phyloP scores from a whole-genome alignment of 768 basidiomycete species.

The Tremella fuciformis region DNA sequence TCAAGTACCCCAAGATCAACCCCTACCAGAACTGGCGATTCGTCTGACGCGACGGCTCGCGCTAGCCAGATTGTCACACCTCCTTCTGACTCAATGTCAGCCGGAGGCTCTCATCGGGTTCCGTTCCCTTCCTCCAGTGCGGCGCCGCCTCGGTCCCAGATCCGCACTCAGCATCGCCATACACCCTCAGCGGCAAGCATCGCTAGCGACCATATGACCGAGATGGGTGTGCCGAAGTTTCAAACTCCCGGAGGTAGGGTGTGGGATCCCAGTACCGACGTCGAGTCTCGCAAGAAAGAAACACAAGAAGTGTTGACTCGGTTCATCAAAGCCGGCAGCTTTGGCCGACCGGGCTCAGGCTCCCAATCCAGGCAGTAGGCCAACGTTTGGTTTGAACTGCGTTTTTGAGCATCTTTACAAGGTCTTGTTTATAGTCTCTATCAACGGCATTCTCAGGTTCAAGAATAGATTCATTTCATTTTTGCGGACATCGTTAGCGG shows the following conservation, averaged over 20 bases:
- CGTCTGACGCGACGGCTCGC: not conserved
- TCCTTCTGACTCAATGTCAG: slow-evolving; percentile 6
- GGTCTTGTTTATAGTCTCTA: no score
- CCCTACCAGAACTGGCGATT: slow-evolving; percentile 5
- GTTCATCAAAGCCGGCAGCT: slow-evolving; percentile 61
- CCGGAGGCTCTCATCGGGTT: not conserved
- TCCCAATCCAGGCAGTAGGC: no score
- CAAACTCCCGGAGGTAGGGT: slow-evolving; percentile 58
- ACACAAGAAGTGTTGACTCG: slow-evolving; percentile 82
- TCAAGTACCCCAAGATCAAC: slow-evolving; percentile 5
- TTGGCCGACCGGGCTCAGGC: not conserved
- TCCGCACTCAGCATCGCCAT: not conserved
- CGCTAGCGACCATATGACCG: slow-evolving; percentile 3
- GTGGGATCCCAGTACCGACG: slow-evolving; percentile 81
- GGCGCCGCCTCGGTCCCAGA: not conserved
- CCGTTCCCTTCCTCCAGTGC: slow-evolving; percentile 18
- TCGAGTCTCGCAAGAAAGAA: slow-evolving; percentile 79
- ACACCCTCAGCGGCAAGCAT: not conserved
- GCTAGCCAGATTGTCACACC: not conserved
- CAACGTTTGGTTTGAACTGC: no score
- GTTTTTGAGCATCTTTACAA: no score
- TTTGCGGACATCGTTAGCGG: no score
- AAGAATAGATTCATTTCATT: no score
- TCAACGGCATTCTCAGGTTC: no score
- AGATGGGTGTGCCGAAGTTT: slow-evolving; percentile 9